Conservation (phyloP, 1,284 basidiomycete species). For the Cryptococcus jaspeensis region DNA sequence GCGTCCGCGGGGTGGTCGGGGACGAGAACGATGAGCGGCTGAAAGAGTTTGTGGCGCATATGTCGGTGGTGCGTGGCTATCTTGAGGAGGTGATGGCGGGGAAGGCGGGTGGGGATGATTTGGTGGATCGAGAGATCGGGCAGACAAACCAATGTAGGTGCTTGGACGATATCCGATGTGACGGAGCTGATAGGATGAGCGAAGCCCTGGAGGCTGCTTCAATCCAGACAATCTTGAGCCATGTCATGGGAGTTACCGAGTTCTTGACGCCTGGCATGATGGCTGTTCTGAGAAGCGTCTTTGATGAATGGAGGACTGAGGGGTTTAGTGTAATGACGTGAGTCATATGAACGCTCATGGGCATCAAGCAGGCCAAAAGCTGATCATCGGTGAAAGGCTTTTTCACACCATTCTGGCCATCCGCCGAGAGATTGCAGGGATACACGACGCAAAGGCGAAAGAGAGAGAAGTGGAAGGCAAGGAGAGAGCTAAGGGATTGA, state of each 20-base stretch:
- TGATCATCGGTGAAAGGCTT: background rate
- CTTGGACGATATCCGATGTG: background rate
- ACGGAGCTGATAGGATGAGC: background rate
- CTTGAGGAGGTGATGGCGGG: constrained; percentile 1
- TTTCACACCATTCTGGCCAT: constrained; percentile 1
- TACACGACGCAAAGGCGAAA: background rate
- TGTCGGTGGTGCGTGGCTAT: constrained; percentile 2
- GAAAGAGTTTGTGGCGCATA: constrained; percentile 7
- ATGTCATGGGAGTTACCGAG: constrained; percentile 9
- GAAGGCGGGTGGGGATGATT: background rate
- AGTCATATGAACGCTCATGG: background rate
- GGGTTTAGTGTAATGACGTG: constrained; percentile 6
- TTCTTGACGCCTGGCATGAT: constrained; percentile 16
- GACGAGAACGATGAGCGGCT: constrained; percentile 1
- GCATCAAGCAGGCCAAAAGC: background rate
- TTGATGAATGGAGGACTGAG: constrained; percentile 7
- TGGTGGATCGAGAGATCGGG: background rate
- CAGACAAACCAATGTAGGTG: background rate
- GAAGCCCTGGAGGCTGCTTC: constrained; percentile 5
- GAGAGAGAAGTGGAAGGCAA: background rate
- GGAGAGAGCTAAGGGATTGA: constrained; percentile 2
- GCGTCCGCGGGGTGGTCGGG: constrained; percentile 5
- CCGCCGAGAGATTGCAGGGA: constrained; percentile 4
- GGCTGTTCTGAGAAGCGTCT: background rate
- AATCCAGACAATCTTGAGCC: constrained; percentile 3